These are phyloP conservation scores for Aspergillus jensenii DNA, from an alignment of 2,329 filamentous ascomycete genomes.

Conservation along the genomic window DNA sequence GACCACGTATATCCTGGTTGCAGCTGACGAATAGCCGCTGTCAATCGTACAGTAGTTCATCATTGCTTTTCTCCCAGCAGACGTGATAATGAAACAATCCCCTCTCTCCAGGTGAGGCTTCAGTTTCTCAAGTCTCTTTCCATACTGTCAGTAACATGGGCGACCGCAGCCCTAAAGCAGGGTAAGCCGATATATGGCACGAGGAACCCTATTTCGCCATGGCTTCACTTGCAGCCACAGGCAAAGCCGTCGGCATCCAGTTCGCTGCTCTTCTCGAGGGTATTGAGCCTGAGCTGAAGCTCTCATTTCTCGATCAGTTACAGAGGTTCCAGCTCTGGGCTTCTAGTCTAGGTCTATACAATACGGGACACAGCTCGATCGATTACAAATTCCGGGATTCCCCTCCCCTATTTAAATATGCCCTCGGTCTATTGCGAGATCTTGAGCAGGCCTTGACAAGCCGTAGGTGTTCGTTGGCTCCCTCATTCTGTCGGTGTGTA, in stretches of 20 bases:
- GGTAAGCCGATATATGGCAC: too few relatives aligned
- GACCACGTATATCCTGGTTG: too few relatives aligned
- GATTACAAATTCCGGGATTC: constrained; percentile 5
- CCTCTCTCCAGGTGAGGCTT: too few relatives aligned
- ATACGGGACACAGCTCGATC: not conserved
- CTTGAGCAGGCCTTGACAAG: not conserved
- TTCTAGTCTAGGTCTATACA: not conserved
- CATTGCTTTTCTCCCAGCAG: too few relatives aligned
- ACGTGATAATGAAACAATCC: too few relatives aligned
- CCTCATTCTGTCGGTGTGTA: not conserved
- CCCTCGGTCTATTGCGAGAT: not conserved
- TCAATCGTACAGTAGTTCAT: too few relatives aligned
- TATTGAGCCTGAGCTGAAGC: not conserved
- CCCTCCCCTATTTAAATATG: not conserved
- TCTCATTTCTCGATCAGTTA: not conserved
- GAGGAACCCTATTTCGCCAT: too few relatives aligned
- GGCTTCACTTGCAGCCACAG: not conserved
- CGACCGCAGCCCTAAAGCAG: too few relatives aligned
- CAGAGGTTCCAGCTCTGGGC: not conserved
- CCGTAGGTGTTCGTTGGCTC: not conserved
- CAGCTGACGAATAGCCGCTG: too few relatives aligned
- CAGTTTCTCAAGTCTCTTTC: too few relatives aligned
- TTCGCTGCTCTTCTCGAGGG: not conserved
- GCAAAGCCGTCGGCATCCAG: not conserved
- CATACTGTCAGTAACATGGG: too few relatives aligned